phyloP scores from a whole-genome alignment of 2,329 filamentous ascomycete species.

The Colletotrichum truncatum region DNA sequence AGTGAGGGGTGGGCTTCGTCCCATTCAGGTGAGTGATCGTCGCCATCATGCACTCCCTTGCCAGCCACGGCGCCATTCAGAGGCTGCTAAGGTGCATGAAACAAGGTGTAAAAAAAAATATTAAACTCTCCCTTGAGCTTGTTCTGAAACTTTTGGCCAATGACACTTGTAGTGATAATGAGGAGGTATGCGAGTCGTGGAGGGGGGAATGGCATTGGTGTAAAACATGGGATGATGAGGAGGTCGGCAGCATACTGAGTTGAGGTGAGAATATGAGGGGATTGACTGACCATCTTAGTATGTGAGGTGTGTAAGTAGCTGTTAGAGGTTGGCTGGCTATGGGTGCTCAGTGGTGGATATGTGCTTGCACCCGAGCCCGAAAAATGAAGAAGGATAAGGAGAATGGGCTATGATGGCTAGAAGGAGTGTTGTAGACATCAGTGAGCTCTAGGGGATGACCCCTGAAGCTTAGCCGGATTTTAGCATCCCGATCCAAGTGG shows the following conservation, averaged over 20 bases:
- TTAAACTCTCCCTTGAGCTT: slow-evolving; percentile 15
- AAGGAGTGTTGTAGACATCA: background rate
- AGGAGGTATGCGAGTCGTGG: slow-evolving; percentile 15
- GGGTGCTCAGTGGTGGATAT: background rate
- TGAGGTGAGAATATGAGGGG: background rate
- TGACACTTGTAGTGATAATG: background rate
- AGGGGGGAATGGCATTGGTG: background rate
- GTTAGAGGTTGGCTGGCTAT: background rate
- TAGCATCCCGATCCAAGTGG: slow-evolving; percentile 19
- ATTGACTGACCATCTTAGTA: too few species aligned
- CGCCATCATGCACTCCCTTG: background rate
- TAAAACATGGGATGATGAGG: slow-evolving; percentile 26
- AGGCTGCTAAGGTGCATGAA: slow-evolving; percentile 25
- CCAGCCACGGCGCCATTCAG: background rate
- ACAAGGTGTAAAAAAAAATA: slow-evolving; percentile 21
- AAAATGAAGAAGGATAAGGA: background rate
- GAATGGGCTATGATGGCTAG: too few species aligned
- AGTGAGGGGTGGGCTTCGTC: slow-evolving; percentile 17
- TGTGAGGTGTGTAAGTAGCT: background rate
- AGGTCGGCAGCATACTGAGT: background rate
- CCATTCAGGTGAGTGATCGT: background rate
- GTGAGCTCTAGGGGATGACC: slow-evolving; percentile 20
- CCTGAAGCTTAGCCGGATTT: slow-evolving; percentile 16
- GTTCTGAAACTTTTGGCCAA: slow-evolving; percentile 13
- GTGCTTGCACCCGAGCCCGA: background rate